Base-by-base conservation (phyloP, 2,329 filamentous ascomycete species). In the Incumbomyces lentus region DNA sequence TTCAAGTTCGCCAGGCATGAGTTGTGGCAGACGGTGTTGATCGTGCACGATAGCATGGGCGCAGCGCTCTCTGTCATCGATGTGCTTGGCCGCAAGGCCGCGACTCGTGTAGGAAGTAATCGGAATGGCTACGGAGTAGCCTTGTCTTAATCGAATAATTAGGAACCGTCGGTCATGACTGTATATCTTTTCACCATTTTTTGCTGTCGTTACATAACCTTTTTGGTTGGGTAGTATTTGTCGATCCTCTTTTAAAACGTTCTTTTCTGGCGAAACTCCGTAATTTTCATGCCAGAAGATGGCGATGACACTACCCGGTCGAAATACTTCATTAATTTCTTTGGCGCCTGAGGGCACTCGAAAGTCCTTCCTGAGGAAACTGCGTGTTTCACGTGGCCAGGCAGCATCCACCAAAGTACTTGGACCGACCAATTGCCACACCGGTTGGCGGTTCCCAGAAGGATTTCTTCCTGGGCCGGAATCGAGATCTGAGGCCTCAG, bases 41-140 rank as follows among this genome's bases (percentile, higher is more conserved):
- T 22, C 12, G 38, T 52, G 47, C 1, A 46, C 36, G 29, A 52
- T 47, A 17, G 43, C 42, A 32, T 52, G 49, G 12, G 49, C 43
- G 26, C 22, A 18, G 17, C 26, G 34, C 19, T 45, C 42, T 1
- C 22, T 8, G 1, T 19, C 2, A 19, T 14, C 14, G 30, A 52
- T 40, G 1, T 44, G 40, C 34, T 51, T 46, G 10, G 31, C 7
- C 5, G n/a, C 41, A 16, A 44, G 30, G 5, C 48, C 48, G 1
- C 22, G 31, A 14, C 29, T 19, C 12, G 38, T 38, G 18, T 51
- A 49, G 4, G 46, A 35, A 13, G 19, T 29, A 33, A 51, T 51
- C 12, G 46, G 46, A 13, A 51, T 43, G 14, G 35, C 40, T 4
- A 49, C 17, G 26, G 33, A 49, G 37, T 48, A 49, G 13, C 49